phyloP scores from a whole-genome alignment of 352 stramenopile genomes.

The Globisporangium iwayamae region DNA sequence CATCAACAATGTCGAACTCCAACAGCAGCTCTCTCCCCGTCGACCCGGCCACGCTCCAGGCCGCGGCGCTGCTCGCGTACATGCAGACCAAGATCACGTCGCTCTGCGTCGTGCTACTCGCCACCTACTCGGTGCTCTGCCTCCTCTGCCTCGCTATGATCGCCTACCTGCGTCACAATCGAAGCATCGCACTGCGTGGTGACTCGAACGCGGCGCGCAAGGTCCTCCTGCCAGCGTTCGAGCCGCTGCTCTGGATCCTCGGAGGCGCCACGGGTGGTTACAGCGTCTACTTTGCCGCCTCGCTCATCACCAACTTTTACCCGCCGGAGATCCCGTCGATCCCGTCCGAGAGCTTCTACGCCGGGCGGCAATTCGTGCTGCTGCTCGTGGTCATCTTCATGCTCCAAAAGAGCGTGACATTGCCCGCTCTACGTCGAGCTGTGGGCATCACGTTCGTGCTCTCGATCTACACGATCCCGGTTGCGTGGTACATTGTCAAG shows the following conservation, averaged over 20 bases:
- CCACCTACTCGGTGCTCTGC: constrained; percentile 29
- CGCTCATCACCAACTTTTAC: constrained; percentile 7
- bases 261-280: constrained; percentile 12
- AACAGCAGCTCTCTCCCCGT: background rate
- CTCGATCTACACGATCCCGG: constrained; percentile 24
- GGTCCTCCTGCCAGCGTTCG: constrained; percentile 37
- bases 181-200: constrained; percentile 27
- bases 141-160: constrained; percentile 35
- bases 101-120: constrained; percentile 12
- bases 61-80: background rate
- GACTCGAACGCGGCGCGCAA: constrained; percentile 49
- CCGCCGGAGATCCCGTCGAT: background rate
- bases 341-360: constrained; percentile 16
- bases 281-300: constrained; percentile 10
- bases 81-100: constrained; percentile 12
- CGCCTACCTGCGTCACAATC: constrained; percentile 54
- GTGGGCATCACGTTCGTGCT: constrained; percentile 27
- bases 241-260: constrained; percentile 42
- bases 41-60: background rate
- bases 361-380: constrained; percentile 31
- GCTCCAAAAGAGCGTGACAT: constrained; percentile 40
- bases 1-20: background rate
- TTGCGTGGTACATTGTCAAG: constrained; percentile 11
- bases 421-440: constrained; percentile 28
- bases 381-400: constrained; percentile 36